Conservation (phyloP, 352 stramenopile genomes). For the Pythium insidiosum region DNA sequence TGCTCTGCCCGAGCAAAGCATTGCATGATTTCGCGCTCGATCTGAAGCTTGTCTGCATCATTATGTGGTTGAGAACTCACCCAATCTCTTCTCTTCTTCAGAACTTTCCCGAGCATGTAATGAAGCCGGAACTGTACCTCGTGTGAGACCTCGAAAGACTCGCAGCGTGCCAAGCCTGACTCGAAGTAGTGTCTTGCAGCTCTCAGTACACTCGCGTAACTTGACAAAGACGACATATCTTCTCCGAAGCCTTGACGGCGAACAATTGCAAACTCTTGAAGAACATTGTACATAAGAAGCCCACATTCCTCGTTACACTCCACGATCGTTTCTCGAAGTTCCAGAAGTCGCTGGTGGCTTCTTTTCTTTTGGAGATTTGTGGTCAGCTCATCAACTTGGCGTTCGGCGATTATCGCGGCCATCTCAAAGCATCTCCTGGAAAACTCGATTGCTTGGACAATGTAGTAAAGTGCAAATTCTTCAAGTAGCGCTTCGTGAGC, state of each 20-base stretch:
- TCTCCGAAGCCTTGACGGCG: conserved; percentile 10
- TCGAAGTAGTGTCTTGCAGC: conserved; percentile 31
- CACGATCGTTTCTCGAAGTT: conserved; percentile 17
- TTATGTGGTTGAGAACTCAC: conserved; percentile 12
- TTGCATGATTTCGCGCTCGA: conserved; percentile 18
- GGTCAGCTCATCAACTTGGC: conserved; percentile 1
- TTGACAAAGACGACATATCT: not conserved
- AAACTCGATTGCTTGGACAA: conserved; percentile 55
- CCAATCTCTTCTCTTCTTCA: conserved; percentile 50
- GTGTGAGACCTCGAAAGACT: conserved; percentile 22
- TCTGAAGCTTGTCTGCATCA: not conserved
- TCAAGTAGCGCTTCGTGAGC: conserved; percentile 5
- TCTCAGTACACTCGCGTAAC: conserved; percentile 17
- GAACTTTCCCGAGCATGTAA: conserved; percentile 69
- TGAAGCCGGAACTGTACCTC: conserved; percentile 55
- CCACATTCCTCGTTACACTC: conserved; percentile 72
- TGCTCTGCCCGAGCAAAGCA: conserved; percentile 53
- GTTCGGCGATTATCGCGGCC: conserved; percentile 31
- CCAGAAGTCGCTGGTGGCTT: too few species aligned
- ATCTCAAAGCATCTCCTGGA: conserved; percentile 53
- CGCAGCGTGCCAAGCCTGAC: conserved; percentile 24
- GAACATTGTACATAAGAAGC: conserved; percentile 57
- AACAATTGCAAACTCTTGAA: conserved; percentile 55
- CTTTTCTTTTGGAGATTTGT: too few species aligned
- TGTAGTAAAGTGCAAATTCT: conserved; percentile 31